Evolutionary conservation across 805 yeast species (phyloP).

Genomic region (Pichia nanzhaoensis): DNA sequence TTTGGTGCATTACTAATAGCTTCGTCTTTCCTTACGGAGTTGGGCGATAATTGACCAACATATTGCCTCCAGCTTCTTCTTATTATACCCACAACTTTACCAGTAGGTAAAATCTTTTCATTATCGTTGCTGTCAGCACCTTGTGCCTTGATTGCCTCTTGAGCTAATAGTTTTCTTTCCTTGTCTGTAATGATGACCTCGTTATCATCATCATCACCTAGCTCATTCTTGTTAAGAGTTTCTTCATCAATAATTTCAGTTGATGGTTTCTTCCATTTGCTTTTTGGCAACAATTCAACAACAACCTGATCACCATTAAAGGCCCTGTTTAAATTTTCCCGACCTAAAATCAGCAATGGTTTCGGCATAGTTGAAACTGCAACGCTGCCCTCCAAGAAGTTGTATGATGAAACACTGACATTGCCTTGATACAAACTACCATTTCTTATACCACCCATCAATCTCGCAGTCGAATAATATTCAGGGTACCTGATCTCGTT

Average conservation of each 20-base stretch:
- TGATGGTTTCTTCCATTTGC: constrained; percentile 84
- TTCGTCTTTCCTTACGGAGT: constrained; percentile 52
- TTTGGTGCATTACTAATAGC: constrained; percentile 59
- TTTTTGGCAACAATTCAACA: constrained; percentile 79
- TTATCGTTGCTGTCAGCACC: constrained; percentile 34
- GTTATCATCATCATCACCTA: constrained; percentile 48
- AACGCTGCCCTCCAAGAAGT: constrained; percentile 81
- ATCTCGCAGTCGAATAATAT: constrained; percentile 71
- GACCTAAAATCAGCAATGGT: constrained; percentile 77
- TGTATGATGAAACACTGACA: constrained; percentile 74
- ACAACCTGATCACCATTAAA: constrained; percentile 90
- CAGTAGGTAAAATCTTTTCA: constrained; percentile 77
- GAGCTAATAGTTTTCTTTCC: constrained; percentile 66
- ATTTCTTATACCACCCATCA: constrained; percentile 84
- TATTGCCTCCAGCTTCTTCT: constrained; percentile 94
- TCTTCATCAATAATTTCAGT: constrained; percentile 73
- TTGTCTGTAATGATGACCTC: constrained; percentile 49
- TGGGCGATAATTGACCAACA: constrained; percentile 86
- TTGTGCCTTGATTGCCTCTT: constrained; percentile 66
- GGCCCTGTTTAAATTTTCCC: constrained; percentile 80
- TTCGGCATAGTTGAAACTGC: constrained; percentile 64
- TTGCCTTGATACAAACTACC: constrained; percentile 86
- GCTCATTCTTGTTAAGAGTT: constrained; percentile 49
- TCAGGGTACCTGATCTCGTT: constrained; percentile 63
- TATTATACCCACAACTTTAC: constrained; percentile 77